Conservation (phyloP, 371 early-diverging fungal genomes). For the Blastocladiella emersonii region DNA sequence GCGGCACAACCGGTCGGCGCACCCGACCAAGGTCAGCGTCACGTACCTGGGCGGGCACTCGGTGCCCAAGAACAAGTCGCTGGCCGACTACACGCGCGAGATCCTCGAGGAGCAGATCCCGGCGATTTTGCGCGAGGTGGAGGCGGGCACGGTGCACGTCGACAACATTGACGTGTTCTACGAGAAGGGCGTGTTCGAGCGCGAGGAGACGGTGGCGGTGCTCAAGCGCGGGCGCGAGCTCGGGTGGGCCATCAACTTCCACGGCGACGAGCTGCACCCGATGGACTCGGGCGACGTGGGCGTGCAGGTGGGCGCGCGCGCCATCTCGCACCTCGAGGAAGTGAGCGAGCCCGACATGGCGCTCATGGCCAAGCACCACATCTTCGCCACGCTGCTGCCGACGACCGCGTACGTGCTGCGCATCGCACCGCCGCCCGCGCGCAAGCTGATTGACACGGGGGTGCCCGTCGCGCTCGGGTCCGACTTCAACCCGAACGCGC, state of each 20-base stretch:
- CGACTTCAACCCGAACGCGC: slow-evolving; percentile 12
- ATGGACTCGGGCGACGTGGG: slow-evolving; percentile 6
- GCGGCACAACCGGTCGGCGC: not conserved
- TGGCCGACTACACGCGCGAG: not conserved
- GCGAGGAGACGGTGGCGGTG: not conserved
- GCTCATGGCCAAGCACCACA: slow-evolving; percentile 5
- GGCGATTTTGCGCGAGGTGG: not conserved
- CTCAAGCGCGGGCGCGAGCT: slow-evolving; percentile 3
- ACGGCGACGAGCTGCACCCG: slow-evolving; percentile 9
- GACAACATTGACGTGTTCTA: slow-evolving; percentile 10
- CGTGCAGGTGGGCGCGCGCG: slow-evolving; percentile 5
- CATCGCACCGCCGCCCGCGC: slow-evolving; percentile 9
- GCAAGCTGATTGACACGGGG: slow-evolving; percentile 6
- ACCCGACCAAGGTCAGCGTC: slow-evolving; percentile 5
- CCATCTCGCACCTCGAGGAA: slow-evolving; percentile 9
- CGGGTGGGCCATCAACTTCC: slow-evolving; percentile 9
- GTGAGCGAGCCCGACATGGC: slow-evolving; percentile 4
- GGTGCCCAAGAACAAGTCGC: slow-evolving; percentile 6
- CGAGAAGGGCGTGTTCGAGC: slow-evolving; percentile 10
- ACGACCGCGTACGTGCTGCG: slow-evolving; percentile 10
- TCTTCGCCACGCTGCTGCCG: slow-evolving; percentile 6
- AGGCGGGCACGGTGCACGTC: not conserved
- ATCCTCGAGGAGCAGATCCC: slow-evolving; percentile 8
- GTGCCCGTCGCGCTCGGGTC: slow-evolving; percentile 9
- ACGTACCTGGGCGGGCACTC: slow-evolving; percentile 12